phyloP scores from a whole-genome alignment of 208 protist species.

The Novymonas esmeraldas region DNA sequence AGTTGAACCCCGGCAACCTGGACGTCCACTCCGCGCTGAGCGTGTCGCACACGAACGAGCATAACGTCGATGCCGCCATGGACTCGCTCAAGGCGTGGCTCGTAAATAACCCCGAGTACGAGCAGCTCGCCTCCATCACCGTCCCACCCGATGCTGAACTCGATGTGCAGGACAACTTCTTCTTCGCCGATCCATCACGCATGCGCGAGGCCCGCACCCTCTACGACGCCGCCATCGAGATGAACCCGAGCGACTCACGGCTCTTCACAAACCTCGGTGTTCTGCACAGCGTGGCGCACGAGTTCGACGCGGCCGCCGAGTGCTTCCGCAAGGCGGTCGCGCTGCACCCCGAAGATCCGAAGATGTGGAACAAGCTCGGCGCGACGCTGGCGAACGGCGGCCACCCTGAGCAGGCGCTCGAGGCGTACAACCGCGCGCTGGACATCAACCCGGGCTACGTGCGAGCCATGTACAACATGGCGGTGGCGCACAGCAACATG shows the following conservation, averaged over 20 bases:
- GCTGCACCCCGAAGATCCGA: conserved; percentile 63
- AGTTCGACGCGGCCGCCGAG: conserved; percentile 77
- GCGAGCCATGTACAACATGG: conserved; percentile 90
- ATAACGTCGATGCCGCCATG: conserved; percentile 69
- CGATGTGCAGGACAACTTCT: conserved; percentile 69
- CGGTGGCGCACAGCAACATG: conserved; percentile 86
- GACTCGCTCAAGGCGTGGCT: conserved; percentile 82
- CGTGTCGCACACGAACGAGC: conserved; percentile 90
- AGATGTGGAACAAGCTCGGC: conserved; percentile 93
- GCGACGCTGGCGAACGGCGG: conserved; percentile 88
- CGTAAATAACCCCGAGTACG: conserved; percentile 76
- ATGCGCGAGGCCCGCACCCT: conserved; percentile 70
- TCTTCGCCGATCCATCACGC: conserved; percentile 64
- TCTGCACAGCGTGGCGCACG: conserved; percentile 80
- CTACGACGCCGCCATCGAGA: conserved; percentile 74
- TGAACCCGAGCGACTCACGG: conserved; percentile 74
- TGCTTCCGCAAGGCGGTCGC: conserved; percentile 79
- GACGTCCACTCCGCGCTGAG: conserved; percentile 77
- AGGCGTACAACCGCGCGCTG: conserved; percentile 85
- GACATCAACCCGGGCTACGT: conserved; percentile 92
- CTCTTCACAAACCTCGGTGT: conserved; percentile 85
- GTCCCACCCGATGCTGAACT: conserved; percentile 48
- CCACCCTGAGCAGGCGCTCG: conserved; percentile 71
- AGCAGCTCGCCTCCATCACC: conserved; percentile 67
- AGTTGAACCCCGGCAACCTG: conserved; percentile 64